phyloP scores from a whole-genome alignment of 2,329 filamentous ascomycete species.

The Verticillium nubilum region DNA sequence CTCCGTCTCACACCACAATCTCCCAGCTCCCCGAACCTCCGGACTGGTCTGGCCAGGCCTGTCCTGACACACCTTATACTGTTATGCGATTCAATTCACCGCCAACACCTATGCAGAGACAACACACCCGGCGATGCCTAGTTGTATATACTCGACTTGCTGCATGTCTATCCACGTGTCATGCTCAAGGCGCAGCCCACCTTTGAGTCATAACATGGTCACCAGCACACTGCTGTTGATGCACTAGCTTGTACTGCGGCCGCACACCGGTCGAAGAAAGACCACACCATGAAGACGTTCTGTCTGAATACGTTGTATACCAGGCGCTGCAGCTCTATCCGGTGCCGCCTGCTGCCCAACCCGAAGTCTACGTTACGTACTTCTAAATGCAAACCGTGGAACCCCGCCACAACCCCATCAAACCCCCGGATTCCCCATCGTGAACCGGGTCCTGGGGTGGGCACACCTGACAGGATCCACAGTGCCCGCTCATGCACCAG shows the following conservation, averaged over 20 bases:
- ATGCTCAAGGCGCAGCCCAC: neutral
- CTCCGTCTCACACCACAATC: neutral
- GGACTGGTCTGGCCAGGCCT: neutral
- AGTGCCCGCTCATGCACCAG: constrained; percentile 28
- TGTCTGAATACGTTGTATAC: neutral
- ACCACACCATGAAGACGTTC: neutral
- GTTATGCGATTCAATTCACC: neutral
- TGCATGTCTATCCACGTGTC: neutral
- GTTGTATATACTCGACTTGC: neutral
- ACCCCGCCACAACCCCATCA: neutral
- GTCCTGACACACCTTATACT: neutral
- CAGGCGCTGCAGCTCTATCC: neutral
- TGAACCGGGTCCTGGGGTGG: neutral
- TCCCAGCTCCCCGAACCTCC: neutral
- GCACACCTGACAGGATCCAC: neutral
- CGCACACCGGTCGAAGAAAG: neutral
- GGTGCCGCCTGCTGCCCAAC: neutral
- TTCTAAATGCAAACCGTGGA: neutral
- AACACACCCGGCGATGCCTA: neutral
- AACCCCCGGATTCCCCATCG: neutral
- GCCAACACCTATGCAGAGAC: neutral
- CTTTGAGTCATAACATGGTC: neutral
- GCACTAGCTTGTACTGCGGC: neutral
- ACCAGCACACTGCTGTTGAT: neutral
- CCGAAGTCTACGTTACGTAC: neutral